A percentile compares a stretch with the other conserved stretches of the same genome.
These are phyloP conservation scores for Ehretia macrophylla DNA, from an alignment of 257 asterid species.

Conservation along the genomic window DNA sequence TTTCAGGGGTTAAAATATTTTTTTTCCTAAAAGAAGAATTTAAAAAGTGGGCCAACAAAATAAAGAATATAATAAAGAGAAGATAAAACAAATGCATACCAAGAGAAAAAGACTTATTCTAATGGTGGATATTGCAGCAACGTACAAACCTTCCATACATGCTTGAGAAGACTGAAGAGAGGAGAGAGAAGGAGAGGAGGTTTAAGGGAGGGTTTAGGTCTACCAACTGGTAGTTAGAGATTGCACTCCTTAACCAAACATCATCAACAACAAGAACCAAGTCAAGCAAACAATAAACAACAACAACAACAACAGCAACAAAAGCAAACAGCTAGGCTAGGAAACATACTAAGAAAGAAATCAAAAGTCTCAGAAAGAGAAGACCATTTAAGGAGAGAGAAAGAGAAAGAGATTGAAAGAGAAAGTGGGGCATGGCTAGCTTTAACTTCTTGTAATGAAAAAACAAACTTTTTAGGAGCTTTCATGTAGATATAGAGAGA, in stretches of 20 bases:
- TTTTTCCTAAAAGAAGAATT: neutral
- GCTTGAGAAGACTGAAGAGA: slow-evolving; percentile 28
- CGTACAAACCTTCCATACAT: slow-evolving; percentile 25
- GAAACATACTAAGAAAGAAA: slow-evolving; percentile 19
- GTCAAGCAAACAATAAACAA: slow-evolving; percentile 43
- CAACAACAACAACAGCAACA: slow-evolving; percentile 44
- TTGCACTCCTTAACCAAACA: slow-evolving; percentile 88
- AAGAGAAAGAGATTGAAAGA: slow-evolving; percentile 10
- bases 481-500: slow-evolving; percentile 34
- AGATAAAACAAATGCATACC: neutral
- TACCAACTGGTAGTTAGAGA: slow-evolving; percentile 97
- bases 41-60: neutral
- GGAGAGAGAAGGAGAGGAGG: slow-evolving; percentile 22
- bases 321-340: slow-evolving; percentile 19
- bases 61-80: slow-evolving; percentile 19
- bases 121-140: slow-evolving; percentile 38
- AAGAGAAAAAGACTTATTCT: slow-evolving; percentile 16
- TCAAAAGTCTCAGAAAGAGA: slow-evolving; percentile 9
- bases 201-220: slow-evolving; percentile 73
- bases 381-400: slow-evolving; percentile 16
- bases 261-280: slow-evolving; percentile 46
- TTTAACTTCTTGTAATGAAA: slow-evolving; percentile 13
- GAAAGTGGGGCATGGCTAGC: slow-evolving; percentile 25
- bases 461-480: slow-evolving; percentile 27
- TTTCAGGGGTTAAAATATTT: too few species aligned